These are phyloP conservation scores for Aspergillus novofumigatus DNA, from an alignment of 2,329 filamentous ascomycete genomes.

Conservation along the genomic window DNA sequence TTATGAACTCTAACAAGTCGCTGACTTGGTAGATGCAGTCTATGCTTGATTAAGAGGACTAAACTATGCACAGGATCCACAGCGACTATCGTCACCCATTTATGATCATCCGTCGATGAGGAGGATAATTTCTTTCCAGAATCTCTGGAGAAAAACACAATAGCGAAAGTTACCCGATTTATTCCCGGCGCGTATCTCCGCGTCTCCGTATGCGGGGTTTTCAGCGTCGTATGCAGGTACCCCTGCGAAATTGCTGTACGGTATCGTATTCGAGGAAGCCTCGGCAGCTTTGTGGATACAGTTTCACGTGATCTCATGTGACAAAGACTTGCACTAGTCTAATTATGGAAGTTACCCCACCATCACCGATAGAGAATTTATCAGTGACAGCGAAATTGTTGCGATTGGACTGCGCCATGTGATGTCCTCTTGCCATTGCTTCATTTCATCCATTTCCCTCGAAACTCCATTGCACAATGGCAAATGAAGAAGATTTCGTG, in stretches of 20 bases:
- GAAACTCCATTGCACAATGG: constrained; percentile 16
- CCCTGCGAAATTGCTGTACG: constrained; percentile 3
- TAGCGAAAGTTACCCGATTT: constrained; percentile 16
- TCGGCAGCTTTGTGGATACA: constrained; percentile 5
- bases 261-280: background rate
- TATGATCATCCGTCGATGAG: background rate
- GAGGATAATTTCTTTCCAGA: background rate
- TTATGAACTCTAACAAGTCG: background rate
- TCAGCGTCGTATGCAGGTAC: constrained; percentile 3
- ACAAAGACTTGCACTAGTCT: background rate
- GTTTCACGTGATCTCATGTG: constrained; percentile 8
- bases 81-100: background rate
- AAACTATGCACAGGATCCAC: background rate
- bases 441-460: background rate
- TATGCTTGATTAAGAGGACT: background rate
- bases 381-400: background rate
- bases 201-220: constrained; percentile 3
- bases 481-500: constrained; percentile 25
- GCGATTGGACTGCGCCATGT: background rate
- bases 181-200: constrained; percentile 12
- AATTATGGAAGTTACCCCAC: constrained; percentile 5
- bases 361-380: background rate
- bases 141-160: background rate
- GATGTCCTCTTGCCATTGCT: background rate
- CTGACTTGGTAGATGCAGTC: background rate